A percentile compares a stretch with the other conserved stretches of the same genome.
Evolutionary conservation across 257 asterid species (phyloP).

Genomic region (Fraxinus cuspidata): DNA sequence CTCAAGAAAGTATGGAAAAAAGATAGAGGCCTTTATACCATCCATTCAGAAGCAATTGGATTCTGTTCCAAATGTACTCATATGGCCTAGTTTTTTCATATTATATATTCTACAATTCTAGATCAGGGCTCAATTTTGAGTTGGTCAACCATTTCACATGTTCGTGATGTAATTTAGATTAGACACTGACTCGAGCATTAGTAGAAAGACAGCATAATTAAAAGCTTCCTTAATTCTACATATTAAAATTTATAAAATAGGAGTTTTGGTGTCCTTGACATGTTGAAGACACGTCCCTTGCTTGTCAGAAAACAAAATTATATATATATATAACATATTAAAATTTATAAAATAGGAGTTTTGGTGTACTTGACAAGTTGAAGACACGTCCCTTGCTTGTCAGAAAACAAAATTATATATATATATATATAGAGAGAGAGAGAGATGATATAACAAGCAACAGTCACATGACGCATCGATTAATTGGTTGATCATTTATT

Average conservation of each 20-base stretch:
- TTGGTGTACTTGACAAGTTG: background rate
- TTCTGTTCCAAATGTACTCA: background rate
- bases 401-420: background rate
- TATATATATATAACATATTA: background rate
- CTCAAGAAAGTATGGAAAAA: background rate
- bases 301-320: background rate
- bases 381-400: background rate
- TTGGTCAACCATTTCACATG: background rate
- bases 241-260: background rate
- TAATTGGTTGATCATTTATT: no score
- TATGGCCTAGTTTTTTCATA: background rate
- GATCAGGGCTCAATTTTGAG: background rate
- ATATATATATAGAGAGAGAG: no score
- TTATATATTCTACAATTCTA: background rate
- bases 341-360: background rate
- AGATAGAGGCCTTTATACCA: background rate
- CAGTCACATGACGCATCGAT: no score
- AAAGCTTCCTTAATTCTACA: background rate
- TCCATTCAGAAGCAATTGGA: background rate
- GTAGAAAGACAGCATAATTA: background rate
- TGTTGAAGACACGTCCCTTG: background rate
- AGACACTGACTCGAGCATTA: background rate
- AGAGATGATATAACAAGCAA: no score
- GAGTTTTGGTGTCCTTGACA: background rate
- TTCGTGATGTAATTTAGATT: background rate